Percentiles rank a stretch among this genome's conserved stretches.
Conservation (phyloP, 2,329 filamentous ascomycete species). For the Neonectria coccinea region DNA sequence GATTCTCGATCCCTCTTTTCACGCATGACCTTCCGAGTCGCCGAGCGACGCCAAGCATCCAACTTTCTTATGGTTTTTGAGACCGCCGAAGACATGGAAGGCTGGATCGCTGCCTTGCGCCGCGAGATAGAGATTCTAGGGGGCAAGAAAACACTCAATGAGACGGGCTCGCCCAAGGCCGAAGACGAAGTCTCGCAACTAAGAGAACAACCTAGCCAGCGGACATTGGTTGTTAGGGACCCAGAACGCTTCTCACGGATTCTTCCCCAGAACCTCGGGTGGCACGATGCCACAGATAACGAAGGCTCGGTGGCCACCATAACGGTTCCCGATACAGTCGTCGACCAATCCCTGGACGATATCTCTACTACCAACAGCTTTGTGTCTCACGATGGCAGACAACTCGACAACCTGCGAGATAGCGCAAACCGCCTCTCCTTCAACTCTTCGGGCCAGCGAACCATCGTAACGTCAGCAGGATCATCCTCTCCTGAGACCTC, state of each 20-base stretch:
- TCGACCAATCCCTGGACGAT: slow-evolving; percentile 63
- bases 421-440: slow-evolving; percentile 68
- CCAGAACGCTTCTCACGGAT: slow-evolving; percentile 58
- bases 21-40: slow-evolving; percentile 68
- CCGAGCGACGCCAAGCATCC: slow-evolving; percentile 67
- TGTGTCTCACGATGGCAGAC: slow-evolving; percentile 68
- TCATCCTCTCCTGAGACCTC: slow-evolving; percentile 68
- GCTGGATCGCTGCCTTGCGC: slow-evolving; percentile 77
- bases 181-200: slow-evolving; percentile 52
- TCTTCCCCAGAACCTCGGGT: slow-evolving; percentile 31
- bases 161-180: slow-evolving; percentile 66
- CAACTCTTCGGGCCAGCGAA: slow-evolving; percentile 71
- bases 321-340: slow-evolving; percentile 43
- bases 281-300: slow-evolving; percentile 28
- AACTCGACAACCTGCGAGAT: slow-evolving; percentile 68
- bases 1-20: slow-evolving; percentile 73
- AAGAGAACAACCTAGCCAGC: slow-evolving; percentile 57
- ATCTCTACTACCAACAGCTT: slow-evolving; percentile 69
- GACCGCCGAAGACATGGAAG: slow-evolving; percentile 78
- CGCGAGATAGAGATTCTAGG: slow-evolving; percentile 77
- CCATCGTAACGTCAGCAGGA: slow-evolving; percentile 67
- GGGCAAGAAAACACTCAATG: slow-evolving; percentile 72
- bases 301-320: slow-evolving; percentile 32
- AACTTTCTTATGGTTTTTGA: slow-evolving; percentile 81
- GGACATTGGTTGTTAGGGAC: slow-evolving; percentile 61